phyloP scores from a whole-genome alignment of 306 rosid species.

The Prunus davidiana region DNA sequence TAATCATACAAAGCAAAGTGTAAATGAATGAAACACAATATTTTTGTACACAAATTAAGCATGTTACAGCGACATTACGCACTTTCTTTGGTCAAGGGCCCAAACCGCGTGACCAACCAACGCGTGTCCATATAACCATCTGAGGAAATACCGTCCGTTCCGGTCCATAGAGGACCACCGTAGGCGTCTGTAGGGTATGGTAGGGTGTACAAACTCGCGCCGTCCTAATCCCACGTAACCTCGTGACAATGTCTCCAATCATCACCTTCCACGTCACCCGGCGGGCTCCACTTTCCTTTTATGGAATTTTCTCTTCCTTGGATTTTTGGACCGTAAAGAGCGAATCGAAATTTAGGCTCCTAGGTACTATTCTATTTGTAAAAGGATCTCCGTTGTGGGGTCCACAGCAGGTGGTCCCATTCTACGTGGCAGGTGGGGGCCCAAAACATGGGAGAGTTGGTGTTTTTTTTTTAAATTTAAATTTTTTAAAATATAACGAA shows the following conservation, averaged over 20 bases:
- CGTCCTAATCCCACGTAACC: constrained; percentile 18
- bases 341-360: not conserved
- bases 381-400: not conserved
- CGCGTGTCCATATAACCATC: constrained; percentile 14
- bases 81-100: constrained; percentile 7
- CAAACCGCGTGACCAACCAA: constrained; percentile 46
- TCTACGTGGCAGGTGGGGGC: constrained; percentile 14
- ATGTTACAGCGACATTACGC: not conserved
- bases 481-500: not conserved
- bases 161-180: not conserved
- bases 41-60: not conserved
- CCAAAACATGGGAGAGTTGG: not conserved
- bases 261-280: constrained; percentile 15
- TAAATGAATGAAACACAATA: not conserved
- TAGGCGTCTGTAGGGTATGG: not conserved
- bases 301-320: not conserved
- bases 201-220: constrained; percentile 11
- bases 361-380: not conserved
- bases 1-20: too few relatives aligned
- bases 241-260: constrained; percentile 4
- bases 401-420: constrained; percentile 21
- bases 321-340: not conserved
- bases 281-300: constrained; percentile 18
- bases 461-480: not conserved
- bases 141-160: not conserved